Base-by-base conservation (phyloP, 495 filamentous ascomycete genomes). In the Podospora appendiculata region DNA sequence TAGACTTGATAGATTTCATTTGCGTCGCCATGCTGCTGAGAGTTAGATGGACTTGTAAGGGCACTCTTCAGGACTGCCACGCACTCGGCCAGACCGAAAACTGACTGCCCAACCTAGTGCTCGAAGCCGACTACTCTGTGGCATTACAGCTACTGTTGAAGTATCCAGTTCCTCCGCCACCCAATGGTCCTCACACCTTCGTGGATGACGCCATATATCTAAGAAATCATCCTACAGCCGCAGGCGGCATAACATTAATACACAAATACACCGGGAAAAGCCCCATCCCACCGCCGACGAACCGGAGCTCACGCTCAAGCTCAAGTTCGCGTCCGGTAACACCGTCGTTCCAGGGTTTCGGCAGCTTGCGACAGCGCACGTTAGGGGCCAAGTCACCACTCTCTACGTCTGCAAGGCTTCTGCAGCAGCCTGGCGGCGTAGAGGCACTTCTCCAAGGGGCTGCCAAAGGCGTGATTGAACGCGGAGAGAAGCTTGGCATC, bases 21-120 rank as follows among this genome's bases (percentile, higher is more conserved):
- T 96, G 91, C 60, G 83, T 95, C 51, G 85, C 90, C 8, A 97
- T 99, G 94, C 75, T 99, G 19, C 74, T 99, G 36, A 80, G 93
- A 36, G 88, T 97, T 54, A 80, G 92, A 50, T 96, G 92, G 92
- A 80, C 90, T 51, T 72, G 90, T 95, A 69, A 72, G 87, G 72
- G 32, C 44, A 19, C 42, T 16, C 25, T 51, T 11, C 25, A 25
- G 5, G 25, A 25, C n/a, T 6, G 12, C 39, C 25, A 40, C 9
- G 16, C 41, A 34, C 14, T 13, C 48, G 54, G 34, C 25, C 25
- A 59, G 14, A 7, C 19, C 43, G n/a, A 19, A 18, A 36, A 47
- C 58, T 57, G 49, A 58, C 47, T 32, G 14, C 25, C 25, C 13
- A n/a, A 11, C 11, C 14, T 50, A 95, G 88, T 98, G 19, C 70